Base-by-base conservation (phyloP, 345 rosid genomes). In the Salix arbutifolia region DNA sequence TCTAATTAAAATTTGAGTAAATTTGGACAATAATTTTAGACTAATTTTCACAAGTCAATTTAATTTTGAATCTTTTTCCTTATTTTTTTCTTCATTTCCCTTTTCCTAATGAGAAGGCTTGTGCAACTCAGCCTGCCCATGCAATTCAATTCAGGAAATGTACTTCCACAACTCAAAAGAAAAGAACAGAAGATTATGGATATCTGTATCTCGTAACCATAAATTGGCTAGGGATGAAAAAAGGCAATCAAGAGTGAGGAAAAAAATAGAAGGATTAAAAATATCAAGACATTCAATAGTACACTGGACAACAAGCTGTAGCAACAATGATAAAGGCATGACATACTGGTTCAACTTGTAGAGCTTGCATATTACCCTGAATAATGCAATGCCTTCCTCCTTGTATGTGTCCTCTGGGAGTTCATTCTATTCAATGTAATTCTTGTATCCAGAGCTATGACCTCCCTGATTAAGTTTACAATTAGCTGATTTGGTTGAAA, bases 331-430 rank as follows among this genome's bases (percentile, higher is more conserved):
- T 8, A 72, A 42, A 56, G 76, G 52, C 69, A 76, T 25, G 77
- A 78, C 91, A 58, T 92, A 96, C 99, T 8, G 97, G 82, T 70
- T 96, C 96, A 77, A 94, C 95, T 91, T 96, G 99, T 83, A 96
- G 87, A 64, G 97, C 93, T 90, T 96, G 99, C 99, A 96, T 92
- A 81, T 91, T 89, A 76, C 81, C 67, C 92, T 88, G 81, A 96
- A 96, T 69, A 96, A 71, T 19, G 99, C 99, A 79, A 90, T 50
- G 73, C 96, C 93, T 70, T 92, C 92, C 80, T 91, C 92, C 21
- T 81, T 81, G 70, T 92, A 94, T 35, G 97, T 96, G 64, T 82
- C 94, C 80, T 94, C 96, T 14, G 92, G 90, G 80, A 90, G 80
- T 83, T 84, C 97, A 69, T 88, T 94, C 84, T 92, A 96, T 50